These are phyloP conservation scores for Fusarium sp. DNA, from an alignment of 2,329 filamentous ascomycete genomes.

Conservation along the genomic window DNA sequence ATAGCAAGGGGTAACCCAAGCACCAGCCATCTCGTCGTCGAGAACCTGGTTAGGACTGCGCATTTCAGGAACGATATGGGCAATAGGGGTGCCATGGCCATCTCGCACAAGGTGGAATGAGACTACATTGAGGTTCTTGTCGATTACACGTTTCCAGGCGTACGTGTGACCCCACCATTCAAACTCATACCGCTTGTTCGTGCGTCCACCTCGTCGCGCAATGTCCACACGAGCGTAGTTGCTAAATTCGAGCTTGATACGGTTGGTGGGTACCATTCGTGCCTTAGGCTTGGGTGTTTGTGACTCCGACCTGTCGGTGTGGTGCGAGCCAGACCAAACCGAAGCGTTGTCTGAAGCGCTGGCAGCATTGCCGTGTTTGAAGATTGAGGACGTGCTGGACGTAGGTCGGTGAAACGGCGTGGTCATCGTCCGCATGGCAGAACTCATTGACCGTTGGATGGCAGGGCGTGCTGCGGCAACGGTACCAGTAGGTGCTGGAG, in stretches of 20 bases:
- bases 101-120: constrained; percentile 85
- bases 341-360: constrained; percentile 43
- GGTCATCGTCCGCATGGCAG: constrained; percentile 63
- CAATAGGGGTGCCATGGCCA: constrained; percentile 73
- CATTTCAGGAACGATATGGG: constrained; percentile 86
- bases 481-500: constrained; percentile 38
- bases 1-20: constrained; percentile 90
- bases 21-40: constrained; percentile 81
- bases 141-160: constrained; percentile 83
- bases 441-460: constrained; percentile 60
- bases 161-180: constrained; percentile 94
- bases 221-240: constrained; percentile 96
- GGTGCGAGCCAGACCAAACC: constrained; percentile 46
- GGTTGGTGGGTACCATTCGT: constrained; percentile 73
- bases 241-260: constrained; percentile 91
- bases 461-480: constrained; percentile 58
- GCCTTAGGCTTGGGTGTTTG: constrained; percentile 53
- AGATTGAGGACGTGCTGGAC: constrained; percentile 42
- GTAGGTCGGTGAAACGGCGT: constrained; percentile 52
- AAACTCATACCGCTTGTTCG: constrained; percentile 85
- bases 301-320: constrained; percentile 33
- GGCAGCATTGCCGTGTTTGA: constrained; percentile 36
- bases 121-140: constrained; percentile 75
- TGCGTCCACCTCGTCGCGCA: constrained; percentile 73
- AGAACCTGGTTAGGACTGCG: constrained; percentile 77